phyloP scores from a whole-genome alignment of 768 basidiomycete genomes.

The Suillus variegatus region DNA sequence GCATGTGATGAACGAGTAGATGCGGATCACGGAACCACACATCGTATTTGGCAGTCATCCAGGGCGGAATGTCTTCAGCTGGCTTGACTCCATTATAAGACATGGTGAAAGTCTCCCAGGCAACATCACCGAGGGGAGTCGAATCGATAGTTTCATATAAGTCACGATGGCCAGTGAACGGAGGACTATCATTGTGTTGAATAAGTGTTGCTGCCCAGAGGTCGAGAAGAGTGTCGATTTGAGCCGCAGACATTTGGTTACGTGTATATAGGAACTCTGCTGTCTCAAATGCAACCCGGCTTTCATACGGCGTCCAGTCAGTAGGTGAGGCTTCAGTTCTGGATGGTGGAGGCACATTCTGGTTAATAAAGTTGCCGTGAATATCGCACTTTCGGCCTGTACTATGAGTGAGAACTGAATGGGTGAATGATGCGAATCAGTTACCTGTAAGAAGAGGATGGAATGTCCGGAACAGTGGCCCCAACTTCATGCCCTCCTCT shows the following conservation, averaged over 20 bases:
- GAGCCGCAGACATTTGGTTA: slow-evolving; percentile 22
- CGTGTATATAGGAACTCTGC: slow-evolving; percentile 21
- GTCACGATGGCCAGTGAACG: slow-evolving; percentile 24
- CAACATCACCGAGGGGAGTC: slow-evolving; percentile 24
- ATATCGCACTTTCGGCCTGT: slow-evolving; percentile 11
- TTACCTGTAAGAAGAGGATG: slow-evolving; percentile 7
- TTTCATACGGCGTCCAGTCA: slow-evolving; percentile 17
- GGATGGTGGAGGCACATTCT: slow-evolving; percentile 8
- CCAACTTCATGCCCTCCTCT: neutral
- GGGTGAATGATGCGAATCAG: neutral
- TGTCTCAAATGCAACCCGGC: slow-evolving; percentile 19
- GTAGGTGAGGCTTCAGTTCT: neutral
- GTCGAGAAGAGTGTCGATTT: slow-evolving; percentile 20
- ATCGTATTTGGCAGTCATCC: slow-evolving; percentile 29
- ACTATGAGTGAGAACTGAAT: slow-evolving; percentile 8
- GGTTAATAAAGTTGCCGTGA: slow-evolving; percentile 4
- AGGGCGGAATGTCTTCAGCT: slow-evolving; percentile 16
- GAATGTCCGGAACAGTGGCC: too few relatives aligned
- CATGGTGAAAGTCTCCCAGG: slow-evolving; percentile 28
- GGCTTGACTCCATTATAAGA: slow-evolving; percentile 19
- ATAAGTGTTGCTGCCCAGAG: slow-evolving; percentile 21
- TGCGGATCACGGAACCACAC: slow-evolving; percentile 28
- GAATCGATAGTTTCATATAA: slow-evolving; percentile 29
- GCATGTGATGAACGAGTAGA: slow-evolving; percentile 15
- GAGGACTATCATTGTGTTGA: slow-evolving; percentile 15